A percentile compares a stretch with the other conserved stretches of the same genome.
These are phyloP conservation scores for Fraxinus platypoda DNA, from an alignment of 305 asterid genomes.

Conservation along the genomic window DNA sequence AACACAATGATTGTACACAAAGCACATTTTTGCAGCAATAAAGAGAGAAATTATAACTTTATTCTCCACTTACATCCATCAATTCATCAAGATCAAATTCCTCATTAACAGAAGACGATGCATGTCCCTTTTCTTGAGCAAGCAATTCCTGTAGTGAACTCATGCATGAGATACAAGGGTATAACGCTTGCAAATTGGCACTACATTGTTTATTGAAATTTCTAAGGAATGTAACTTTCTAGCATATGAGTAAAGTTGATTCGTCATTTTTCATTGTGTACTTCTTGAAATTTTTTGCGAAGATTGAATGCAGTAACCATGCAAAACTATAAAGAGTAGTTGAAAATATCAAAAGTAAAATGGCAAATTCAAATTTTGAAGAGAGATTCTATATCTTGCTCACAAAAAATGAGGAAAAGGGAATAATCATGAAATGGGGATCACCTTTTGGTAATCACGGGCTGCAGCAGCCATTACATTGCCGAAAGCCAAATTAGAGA, in stretches of 20 bases:
- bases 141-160: conserved; percentile 55
- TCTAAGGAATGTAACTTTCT: background rate
- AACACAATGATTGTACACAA: conserved; percentile 12
- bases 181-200: background rate
- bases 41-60: conserved; percentile 19
- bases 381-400: background rate
- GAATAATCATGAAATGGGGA: background rate
- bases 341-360: background rate
- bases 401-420: background rate
- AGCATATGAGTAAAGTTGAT: conserved; percentile 9
- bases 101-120: conserved; percentile 53
- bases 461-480: conserved; percentile 98
- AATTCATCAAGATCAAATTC: conserved; percentile 92
- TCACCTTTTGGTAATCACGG: conserved; percentile 90
- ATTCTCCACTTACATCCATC: conserved; percentile 75
- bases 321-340: background rate
- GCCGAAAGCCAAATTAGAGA: conserved; percentile 77
- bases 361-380: background rate
- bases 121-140: conserved; percentile 57
- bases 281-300: background rate
- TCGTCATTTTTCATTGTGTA: background rate
- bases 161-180: conserved; percentile 10
- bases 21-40: background rate
- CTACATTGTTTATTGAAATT: background rate
- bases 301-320: background rate